These are phyloP conservation scores for Suzukiozyma palmioleophila DNA, from an alignment of 1,139 yeast genomes.

Conservation along the genomic window DNA sequence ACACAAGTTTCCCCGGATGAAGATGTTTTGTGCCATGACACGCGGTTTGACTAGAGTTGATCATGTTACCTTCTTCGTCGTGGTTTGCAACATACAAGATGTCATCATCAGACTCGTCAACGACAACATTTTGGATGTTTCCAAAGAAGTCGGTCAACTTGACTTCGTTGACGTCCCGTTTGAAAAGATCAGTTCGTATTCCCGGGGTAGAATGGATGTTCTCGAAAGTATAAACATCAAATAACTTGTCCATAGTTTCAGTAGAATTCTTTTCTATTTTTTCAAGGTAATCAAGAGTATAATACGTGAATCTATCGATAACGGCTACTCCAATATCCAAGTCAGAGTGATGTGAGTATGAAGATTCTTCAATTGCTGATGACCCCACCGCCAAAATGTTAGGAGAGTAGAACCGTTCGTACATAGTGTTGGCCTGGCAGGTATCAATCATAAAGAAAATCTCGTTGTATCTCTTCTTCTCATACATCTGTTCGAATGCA, in stretches of 20 bases:
- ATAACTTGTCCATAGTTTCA: constrained; percentile 73
- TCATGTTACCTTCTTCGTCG: constrained; percentile 16
- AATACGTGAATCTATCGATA: constrained; percentile 92
- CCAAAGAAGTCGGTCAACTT: constrained; percentile 92
- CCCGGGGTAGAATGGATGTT: constrained; percentile 93
- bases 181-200: constrained; percentile 73
- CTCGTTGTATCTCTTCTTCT: constrained; percentile 91
- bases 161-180: constrained; percentile 65
- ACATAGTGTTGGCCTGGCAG: constrained; percentile 98
- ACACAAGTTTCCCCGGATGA: constrained; percentile 11
- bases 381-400: constrained; percentile 92
- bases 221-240: constrained; percentile 77
- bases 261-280: constrained; percentile 69
- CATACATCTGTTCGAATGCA: constrained; percentile 96
- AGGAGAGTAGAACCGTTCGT: constrained; percentile 86
- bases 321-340: constrained; percentile 96
- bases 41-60: constrained; percentile 2
- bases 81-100: constrained; percentile 32
- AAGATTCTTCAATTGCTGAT: constrained; percentile 81
- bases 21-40: constrained; percentile 7
- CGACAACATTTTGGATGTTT: constrained; percentile 77
- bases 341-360: constrained; percentile 95
- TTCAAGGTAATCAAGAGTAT: constrained; percentile 85
- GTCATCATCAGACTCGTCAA: constrained; percentile 53
- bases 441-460: constrained; percentile 97